phyloP scores from a whole-genome alignment of 768 basidiomycete species.

The Boletus vinaceobasis region DNA sequence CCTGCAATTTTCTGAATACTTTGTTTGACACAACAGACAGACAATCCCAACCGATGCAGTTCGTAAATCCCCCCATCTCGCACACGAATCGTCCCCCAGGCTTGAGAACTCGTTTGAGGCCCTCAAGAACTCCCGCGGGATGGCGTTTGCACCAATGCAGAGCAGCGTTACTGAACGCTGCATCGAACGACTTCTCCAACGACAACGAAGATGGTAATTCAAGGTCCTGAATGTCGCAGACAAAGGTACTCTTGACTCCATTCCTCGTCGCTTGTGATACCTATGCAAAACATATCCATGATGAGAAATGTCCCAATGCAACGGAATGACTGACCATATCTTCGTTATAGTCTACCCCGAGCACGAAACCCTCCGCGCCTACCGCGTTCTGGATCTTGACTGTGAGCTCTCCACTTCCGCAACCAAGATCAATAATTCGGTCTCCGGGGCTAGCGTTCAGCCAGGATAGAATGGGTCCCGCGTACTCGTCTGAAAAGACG shows the following conservation, averaged over 20 bases:
- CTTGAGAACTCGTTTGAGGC: conserved; percentile 59
- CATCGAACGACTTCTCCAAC: conserved; percentile 52
- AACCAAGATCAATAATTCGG: conserved; percentile 72
- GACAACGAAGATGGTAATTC: conserved; percentile 31
- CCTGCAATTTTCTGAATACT: conserved; percentile 39
- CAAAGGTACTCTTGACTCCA: conserved; percentile 45
- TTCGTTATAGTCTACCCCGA: conserved; percentile 68
- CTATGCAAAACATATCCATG: conserved; percentile 32
- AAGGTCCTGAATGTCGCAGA: conserved; percentile 54
- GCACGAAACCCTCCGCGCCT: conserved; percentile 47
- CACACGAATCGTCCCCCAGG: conserved; percentile 68
- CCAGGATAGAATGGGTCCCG: conserved; percentile 52
- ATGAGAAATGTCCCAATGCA: not conserved
- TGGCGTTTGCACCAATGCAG: conserved; percentile 84
- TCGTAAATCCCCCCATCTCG: conserved; percentile 78
- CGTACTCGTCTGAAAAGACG: conserved; percentile 56
- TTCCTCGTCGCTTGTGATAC: conserved; percentile 48
- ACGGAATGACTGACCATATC: conserved; percentile 58
- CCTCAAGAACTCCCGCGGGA: conserved; percentile 61
- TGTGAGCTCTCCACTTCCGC: conserved; percentile 80
- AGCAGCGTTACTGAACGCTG: conserved; percentile 75
- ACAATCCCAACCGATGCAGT: conserved; percentile 52
- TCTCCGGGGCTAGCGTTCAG: conserved; percentile 66
- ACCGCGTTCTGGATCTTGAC: conserved; percentile 54
- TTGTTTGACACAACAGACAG: not conserved